A percentile compares a stretch with the other conserved stretches of the same genome.
Conservation (phyloP, 108 stramenopile genomes). For the Aureococcus anophagefferens region DNA sequence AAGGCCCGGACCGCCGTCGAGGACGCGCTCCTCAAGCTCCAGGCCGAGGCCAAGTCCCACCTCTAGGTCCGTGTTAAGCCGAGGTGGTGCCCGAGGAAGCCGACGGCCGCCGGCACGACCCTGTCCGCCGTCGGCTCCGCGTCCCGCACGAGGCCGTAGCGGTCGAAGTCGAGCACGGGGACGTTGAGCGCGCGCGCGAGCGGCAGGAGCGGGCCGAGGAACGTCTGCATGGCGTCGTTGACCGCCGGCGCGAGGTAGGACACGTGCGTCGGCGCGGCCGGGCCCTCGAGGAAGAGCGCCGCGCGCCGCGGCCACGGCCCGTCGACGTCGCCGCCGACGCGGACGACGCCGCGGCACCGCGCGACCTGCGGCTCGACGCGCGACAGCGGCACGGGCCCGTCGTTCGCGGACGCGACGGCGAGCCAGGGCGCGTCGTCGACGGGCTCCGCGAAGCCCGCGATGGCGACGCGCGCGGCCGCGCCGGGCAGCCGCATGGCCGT, state of each 20-base stretch:
- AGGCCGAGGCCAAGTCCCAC: too few relatives aligned
- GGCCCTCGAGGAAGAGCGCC: slow-evolving; percentile 39
- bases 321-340: too few relatives aligned
- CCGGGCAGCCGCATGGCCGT: slow-evolving; percentile 34
- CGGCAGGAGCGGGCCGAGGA: slow-evolving; percentile 60
- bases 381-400: slow-evolving; percentile 41
- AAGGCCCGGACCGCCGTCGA: too few relatives aligned
- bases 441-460: too few relatives aligned
- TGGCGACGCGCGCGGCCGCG: too few relatives aligned
- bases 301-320: slow-evolving; percentile 9
- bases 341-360: slow-evolving; percentile 13
- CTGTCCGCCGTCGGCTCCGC: slow-evolving; percentile 37
- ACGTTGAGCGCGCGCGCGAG: slow-evolving; percentile 48
- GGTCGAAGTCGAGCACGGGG: slow-evolving; percentile 66
- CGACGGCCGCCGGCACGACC: slow-evolving; percentile 43
- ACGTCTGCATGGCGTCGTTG: slow-evolving; percentile 61
- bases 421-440: slow-evolving; percentile 4
- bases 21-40: too few relatives aligned
- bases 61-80: too few relatives aligned
- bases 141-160: slow-evolving; percentile 47
- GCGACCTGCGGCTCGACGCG: too few relatives aligned
- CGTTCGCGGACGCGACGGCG: slow-evolving; percentile 48
- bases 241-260: slow-evolving; percentile 56
- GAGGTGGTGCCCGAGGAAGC: slow-evolving; percentile 44
- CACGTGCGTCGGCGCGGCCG: slow-evolving; percentile 63